These are phyloP conservation scores for Exophiala bonariae DNA, from an alignment of 2,329 filamentous ascomycete genomes.

Conservation along the genomic window DNA sequence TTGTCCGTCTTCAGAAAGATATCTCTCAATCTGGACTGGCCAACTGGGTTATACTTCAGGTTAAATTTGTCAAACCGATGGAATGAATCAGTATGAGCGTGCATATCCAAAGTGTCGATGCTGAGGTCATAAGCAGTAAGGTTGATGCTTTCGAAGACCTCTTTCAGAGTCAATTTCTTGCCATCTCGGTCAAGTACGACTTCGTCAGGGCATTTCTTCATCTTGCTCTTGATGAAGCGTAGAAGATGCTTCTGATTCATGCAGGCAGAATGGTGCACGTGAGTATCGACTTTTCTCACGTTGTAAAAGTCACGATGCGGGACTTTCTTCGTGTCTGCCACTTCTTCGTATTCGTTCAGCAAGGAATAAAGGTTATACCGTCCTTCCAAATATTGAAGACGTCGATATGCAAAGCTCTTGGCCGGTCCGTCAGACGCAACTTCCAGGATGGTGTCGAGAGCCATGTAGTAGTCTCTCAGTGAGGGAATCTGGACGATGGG, in stretches of 20 bases:
- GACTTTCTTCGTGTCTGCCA: slow-evolving; percentile 95
- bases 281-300: slow-evolving; percentile 96
- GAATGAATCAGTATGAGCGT: slow-evolving; percentile 96
- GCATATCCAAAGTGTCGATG: slow-evolving; percentile 98
- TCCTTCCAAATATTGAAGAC: slow-evolving; percentile 91
- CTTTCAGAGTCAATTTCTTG: slow-evolving; percentile 82
- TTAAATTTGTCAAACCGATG: slow-evolving; percentile 99
- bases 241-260: slow-evolving; percentile 99
- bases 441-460: slow-evolving; percentile 80
- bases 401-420: slow-evolving; percentile 94
- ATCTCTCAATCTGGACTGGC: slow-evolving; percentile 91
- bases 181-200: slow-evolving; percentile 89
- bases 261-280: slow-evolving; percentile 97
- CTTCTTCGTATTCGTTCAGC: slow-evolving; percentile 96
- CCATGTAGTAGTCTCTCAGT: slow-evolving; percentile 92
- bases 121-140: slow-evolving; percentile 95
- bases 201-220: slow-evolving; percentile 97
- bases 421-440: slow-evolving; percentile 94
- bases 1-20: slow-evolving; percentile 99
- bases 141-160: slow-evolving; percentile 97
- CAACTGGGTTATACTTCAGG: slow-evolving; percentile 96
- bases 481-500: slow-evolving; percentile 85
- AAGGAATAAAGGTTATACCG: slow-evolving; percentile 95
- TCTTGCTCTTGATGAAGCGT: slow-evolving; percentile 99
- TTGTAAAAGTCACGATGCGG: slow-evolving; percentile 99